Base-by-base conservation (phyloP, 2,329 filamentous ascomycete species). In the Cercospora canescens region DNA sequence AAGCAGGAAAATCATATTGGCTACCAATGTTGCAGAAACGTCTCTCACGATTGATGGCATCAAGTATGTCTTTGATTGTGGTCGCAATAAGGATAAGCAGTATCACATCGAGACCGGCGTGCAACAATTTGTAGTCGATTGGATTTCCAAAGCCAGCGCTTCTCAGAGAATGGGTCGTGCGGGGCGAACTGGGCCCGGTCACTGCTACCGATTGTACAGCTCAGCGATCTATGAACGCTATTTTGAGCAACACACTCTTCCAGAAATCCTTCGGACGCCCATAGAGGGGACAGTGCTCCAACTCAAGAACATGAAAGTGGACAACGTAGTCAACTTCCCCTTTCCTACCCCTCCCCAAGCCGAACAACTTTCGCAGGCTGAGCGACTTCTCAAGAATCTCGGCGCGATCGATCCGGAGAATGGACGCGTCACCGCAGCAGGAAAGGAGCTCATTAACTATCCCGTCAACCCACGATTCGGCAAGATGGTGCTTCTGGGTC, bases 141-240 rank as follows among this genome's bases (percentile, higher is more conserved):
- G 94, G 93, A 96, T 98, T 76, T 97, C 94, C 81, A 98, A 99
- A 81, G 95, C 95, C 30, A 96, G 93, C 77, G 94, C 95, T 7
- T 91, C 89, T 70, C 95, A 99, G 79, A 87, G 95, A 77, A 89
- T 93, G 66, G 95, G 95, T 80, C 92, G 95, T 85, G 95, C 95
- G 64, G 95, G 96, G 69, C 90, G 95, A 84, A 99, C 94, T 4
- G 94, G 93, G 0, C 94, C 95, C 1, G 95, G 95, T 7, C 96
- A 99, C 79, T 98, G 94, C 79, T 99, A 97, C 81, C 85, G 93
- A 64, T 81, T 99, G 4, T 99, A 97, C 79, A 97, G 94, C 0
- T 97, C 93, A 12, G 95, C 95, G 0, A 91, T 99, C 0, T 99
- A 92, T 73, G 95, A 95, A 79, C 86, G 92, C 64, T 93, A 96